Evolutionary conservation across 2,329 filamentous ascomycete genomes (phyloP), one percentile per base, ranked within the genome.

Genomic region (Trichoderma pleuroti): DNA sequence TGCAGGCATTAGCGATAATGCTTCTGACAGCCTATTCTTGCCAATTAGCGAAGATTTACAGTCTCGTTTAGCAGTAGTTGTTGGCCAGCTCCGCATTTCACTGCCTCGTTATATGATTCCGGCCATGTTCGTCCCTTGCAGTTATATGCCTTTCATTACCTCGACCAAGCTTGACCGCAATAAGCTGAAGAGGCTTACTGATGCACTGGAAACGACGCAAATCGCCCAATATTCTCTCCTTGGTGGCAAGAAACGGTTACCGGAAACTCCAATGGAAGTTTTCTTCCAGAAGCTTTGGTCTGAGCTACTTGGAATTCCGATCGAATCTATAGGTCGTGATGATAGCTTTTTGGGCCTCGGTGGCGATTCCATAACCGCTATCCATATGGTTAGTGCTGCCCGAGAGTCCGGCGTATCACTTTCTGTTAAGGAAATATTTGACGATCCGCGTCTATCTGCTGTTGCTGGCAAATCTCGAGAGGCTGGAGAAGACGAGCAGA

Each of bases 291-390:
- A 56, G 32, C 69, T 71, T 3, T 71, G 69, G 69, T 68, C 64
- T 14, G 24, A 71, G 4, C 34, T 70, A 5, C 66, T 72, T 39
- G 42, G 62, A n/a, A 39, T 74, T 1, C 54, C 68, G 4, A 67
- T 70, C 5, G 49, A 60, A 5, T 68, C 67, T 6, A 74, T 75
- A 54, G 70, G 73, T 59, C 39, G 68, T 8, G 71, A 74, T 12
- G 73, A 75, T 57, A 75, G 72, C 60, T 75, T 75, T 56, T 71
- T 72, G n/a, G 39, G 61, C 1, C 63, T 75, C 1, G 74, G 74
- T 5, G 74, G 74, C 10, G 73, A 75, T n/a, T 75, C 74, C 1
- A 74, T 75, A 63, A 71, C 63, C 2, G 69, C 69, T 2, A 71
- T 71, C 7, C 42, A 68, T 14, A 64, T 71, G 63, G 69, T 71